A percentile compares a stretch with the other conserved stretches of the same genome.
Evolutionary conservation across 1,284 basidiomycete species (phyloP).

Genomic region (Xanthoconium separans): DNA sequence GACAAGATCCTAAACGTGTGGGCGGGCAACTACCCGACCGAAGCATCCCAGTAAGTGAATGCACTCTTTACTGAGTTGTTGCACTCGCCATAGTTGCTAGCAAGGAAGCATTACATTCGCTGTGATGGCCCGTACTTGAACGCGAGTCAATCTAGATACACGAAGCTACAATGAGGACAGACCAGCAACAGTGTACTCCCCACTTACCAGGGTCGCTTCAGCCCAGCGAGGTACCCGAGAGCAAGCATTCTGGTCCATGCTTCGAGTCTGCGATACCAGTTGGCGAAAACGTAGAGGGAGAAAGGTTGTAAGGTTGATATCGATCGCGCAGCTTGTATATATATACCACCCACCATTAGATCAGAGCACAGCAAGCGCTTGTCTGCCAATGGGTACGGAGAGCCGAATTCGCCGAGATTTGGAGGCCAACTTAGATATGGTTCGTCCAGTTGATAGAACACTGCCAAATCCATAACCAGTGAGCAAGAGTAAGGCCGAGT

Average conservation of each 20-base stretch:
- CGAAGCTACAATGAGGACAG: neutral
- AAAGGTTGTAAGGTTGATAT: neutral
- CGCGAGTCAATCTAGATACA: slow-evolving; percentile 10
- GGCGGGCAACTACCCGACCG: neutral
- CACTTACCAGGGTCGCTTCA: slow-evolving; percentile 16
- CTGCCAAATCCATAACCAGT: neutral
- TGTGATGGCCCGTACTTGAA: neutral
- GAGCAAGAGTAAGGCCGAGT: neutral
- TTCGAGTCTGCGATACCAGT: no score
- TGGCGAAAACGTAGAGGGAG: neutral
- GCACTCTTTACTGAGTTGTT: neutral
- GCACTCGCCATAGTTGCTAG: slow-evolving; percentile 6
- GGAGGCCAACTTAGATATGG: neutral
- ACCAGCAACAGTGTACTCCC: neutral
- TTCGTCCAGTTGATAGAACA: neutral
- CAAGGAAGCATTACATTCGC: slow-evolving; percentile 6
- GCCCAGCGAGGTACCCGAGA: neutral
- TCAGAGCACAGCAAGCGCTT: slow-evolving; percentile 22
- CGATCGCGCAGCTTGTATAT: slow-evolving; percentile 25
- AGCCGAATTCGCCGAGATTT: neutral
- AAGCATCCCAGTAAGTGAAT: neutral
- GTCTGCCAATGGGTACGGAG: slow-evolving; percentile 5
- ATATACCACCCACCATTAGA: slow-evolving; percentile 7
- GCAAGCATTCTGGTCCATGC: slow-evolving; percentile 13
- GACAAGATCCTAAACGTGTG: slow-evolving; percentile 6